These are phyloP conservation scores for Graphilbum fragrans DNA, from an alignment of 2,329 filamentous ascomycete species.

Conservation along the genomic window DNA sequence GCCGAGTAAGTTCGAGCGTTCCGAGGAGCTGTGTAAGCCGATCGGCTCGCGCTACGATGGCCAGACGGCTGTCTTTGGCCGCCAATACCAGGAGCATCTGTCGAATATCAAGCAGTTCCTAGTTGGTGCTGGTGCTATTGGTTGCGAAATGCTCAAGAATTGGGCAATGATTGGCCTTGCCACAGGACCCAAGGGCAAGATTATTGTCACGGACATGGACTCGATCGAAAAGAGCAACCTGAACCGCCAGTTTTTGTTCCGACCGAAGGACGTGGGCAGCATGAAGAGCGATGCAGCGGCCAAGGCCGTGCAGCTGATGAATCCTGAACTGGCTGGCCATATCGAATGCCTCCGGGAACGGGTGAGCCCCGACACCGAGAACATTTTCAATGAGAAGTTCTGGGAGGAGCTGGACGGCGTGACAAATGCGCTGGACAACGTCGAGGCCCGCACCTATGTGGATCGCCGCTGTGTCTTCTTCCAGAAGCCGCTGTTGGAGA, in stretches of 20 bases:
- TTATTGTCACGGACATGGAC: constrained; percentile 94
- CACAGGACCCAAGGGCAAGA: constrained; percentile 76
- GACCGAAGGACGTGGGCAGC: constrained; percentile 82
- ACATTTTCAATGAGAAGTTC: constrained; percentile 88
- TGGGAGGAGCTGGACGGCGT: constrained; percentile 82
- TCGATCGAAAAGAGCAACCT: constrained; percentile 98
- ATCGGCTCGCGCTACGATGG: constrained; percentile 82
- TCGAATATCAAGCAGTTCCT: constrained; percentile 85
- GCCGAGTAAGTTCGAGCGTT: constrained; percentile 60
- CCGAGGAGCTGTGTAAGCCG: constrained; percentile 80
- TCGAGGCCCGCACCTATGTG: constrained; percentile 92
- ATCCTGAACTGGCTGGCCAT: constrained; percentile 78
- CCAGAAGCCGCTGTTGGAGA: constrained; percentile 91
- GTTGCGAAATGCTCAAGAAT: constrained; percentile 98
- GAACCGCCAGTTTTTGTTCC: constrained; percentile 94
- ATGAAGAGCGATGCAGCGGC: constrained; percentile 96
- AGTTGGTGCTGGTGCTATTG: constrained; percentile 92
- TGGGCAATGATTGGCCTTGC: constrained; percentile 98
- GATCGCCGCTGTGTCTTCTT: constrained; percentile 96
- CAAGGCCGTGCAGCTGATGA: constrained; percentile 85
- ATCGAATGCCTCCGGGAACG: constrained; percentile 80
- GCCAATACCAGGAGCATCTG: constrained; percentile 87
- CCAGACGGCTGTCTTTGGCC: constrained; percentile 92
- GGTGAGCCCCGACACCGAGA: constrained; percentile 82
- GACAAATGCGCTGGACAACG: constrained; percentile 94